Evolutionary conservation across 2,329 filamentous ascomycete genomes (phyloP).

Genomic region (Pezicula carpinea): DNA sequence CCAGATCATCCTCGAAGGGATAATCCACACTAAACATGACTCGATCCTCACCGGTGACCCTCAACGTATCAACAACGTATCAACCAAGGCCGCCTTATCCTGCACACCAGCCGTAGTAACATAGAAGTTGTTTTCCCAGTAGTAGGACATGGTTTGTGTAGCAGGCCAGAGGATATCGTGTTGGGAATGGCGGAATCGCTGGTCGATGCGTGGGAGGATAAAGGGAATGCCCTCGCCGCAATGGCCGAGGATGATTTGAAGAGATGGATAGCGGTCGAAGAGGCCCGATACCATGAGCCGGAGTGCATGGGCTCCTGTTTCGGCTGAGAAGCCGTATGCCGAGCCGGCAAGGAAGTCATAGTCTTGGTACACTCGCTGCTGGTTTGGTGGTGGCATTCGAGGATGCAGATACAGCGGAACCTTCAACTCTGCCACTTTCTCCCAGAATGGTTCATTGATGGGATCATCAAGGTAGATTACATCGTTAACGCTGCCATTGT

Average conservation of each 20-base stretch:
- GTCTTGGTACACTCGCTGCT: conserved; percentile 17
- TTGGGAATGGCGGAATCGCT: conserved; percentile 34
- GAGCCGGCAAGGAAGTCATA: conserved; percentile 32
- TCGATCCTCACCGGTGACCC: conserved; percentile 33
- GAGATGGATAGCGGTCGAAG: conserved; percentile 15
- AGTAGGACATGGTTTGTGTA: conserved; percentile 37
- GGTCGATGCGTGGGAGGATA: conserved; percentile 41
- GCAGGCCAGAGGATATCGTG: conserved; percentile 24
- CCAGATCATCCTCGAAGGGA: conserved; percentile 15
- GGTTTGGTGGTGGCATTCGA: conserved; percentile 21
- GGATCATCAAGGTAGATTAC: conserved; percentile 27
- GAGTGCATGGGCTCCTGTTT: conserved; percentile 19
- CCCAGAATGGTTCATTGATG: conserved; percentile 35
- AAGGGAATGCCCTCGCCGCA: conserved; percentile 20
- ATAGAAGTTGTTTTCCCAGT: conserved; percentile 53
- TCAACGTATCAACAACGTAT: conserved; percentile 40
- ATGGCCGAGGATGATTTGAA: conserved; percentile 20
- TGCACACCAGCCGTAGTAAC: conserved; percentile 47
- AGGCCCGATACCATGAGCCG: conserved; percentile 18
- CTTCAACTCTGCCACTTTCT: conserved; percentile 31
- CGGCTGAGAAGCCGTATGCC: conserved; percentile 47
- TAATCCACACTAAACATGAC: conserved; percentile 46
- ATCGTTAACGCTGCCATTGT: conserved; percentile 21
- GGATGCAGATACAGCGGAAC: conserved; percentile 39
- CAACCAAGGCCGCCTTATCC: conserved; percentile 36